These are phyloP conservation scores for Calonectria pseudoreteaudii DNA, from an alignment of 2,329 filamentous ascomycete genomes.

Conservation along the genomic window DNA sequence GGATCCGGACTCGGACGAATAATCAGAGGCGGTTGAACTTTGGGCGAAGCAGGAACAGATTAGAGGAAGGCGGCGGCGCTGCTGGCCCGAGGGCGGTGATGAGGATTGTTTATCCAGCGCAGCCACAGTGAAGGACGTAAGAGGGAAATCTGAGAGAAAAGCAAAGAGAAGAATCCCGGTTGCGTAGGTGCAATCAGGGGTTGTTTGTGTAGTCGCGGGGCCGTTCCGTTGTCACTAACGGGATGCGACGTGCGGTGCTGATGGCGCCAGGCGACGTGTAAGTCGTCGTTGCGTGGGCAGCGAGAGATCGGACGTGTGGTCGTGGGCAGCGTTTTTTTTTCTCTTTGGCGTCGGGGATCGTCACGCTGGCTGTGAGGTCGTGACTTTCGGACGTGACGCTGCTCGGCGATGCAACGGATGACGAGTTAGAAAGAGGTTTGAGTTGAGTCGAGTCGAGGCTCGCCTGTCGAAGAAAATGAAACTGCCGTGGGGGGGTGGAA, in stretches of 20 bases:
- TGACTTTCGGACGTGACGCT: not conserved
- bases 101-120: constrained; percentile 9
- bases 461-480: constrained; percentile 19
- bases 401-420: constrained; percentile 3
- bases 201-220: constrained; percentile 20
- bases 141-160: constrained; percentile 16
- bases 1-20: constrained; percentile 16
- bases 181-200: constrained; percentile 21
- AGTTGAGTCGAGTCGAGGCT: constrained; percentile 10
- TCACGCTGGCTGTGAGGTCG: not conserved
- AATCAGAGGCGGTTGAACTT: constrained; percentile 19
- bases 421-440: not conserved
- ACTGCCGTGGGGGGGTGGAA: constrained; percentile 6
- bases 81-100: constrained; percentile 2
- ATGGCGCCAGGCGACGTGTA: constrained; percentile 29
- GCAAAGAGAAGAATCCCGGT: constrained; percentile 19
- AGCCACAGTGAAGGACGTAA: constrained; percentile 7
- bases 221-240: constrained; percentile 15
- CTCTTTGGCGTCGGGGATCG: constrained; percentile 1
- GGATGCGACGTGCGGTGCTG: constrained; percentile 12
- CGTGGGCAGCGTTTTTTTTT: constrained; percentile 6
- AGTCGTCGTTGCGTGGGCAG: constrained; percentile 16
- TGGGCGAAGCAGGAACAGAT: constrained; percentile 28
- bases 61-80: constrained; percentile 18
- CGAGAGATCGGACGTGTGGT: not conserved